A percentile compares a stretch with the other conserved stretches of the same genome.
These are phyloP conservation scores for Diplogelasinospora grovesii DNA, from an alignment of 495 filamentous ascomycete genomes.

Conservation along the genomic window DNA sequence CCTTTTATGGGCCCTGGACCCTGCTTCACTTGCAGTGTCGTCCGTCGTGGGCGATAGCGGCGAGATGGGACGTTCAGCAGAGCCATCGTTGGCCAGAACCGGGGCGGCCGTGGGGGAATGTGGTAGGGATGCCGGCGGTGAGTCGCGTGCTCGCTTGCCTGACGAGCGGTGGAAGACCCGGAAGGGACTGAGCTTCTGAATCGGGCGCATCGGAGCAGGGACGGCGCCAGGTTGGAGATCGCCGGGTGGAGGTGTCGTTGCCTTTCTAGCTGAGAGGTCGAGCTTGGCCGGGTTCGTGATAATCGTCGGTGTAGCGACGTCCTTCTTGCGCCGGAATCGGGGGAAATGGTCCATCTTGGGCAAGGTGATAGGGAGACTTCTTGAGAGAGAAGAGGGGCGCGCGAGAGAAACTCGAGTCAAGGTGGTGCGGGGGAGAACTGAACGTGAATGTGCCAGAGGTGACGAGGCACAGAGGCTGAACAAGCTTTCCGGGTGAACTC, in stretches of 20 bases:
- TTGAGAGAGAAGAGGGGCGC: not conserved
- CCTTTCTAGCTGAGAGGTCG: constrained; percentile 9
- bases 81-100: constrained; percentile 11
- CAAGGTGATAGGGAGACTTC: not conserved
- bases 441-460: too few species aligned
- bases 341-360: constrained; percentile 20
- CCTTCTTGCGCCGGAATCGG: constrained; percentile 20
- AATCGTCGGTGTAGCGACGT: constrained; percentile 11
- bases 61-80: constrained; percentile 21
- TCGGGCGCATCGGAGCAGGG: constrained; percentile 12
- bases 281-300: constrained; percentile 1
- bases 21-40: constrained; percentile 1
- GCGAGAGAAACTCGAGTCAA: not conserved
- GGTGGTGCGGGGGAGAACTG: not conserved
- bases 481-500: too few species aligned
- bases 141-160: constrained; percentile 37
- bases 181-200: constrained; percentile 25
- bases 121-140: constrained; percentile 25
- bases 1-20: too few species aligned
- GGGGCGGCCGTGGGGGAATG: constrained; percentile 23
- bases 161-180: constrained; percentile 26
- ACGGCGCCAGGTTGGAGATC: constrained; percentile 10
- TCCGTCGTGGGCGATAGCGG: constrained; percentile 18
- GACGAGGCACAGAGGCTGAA: too few species aligned
- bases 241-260: constrained; percentile 18